Evolutionary conservation across 2,329 filamentous ascomycete species (phyloP).

Genomic region (Claviceps arundinis): DNA sequence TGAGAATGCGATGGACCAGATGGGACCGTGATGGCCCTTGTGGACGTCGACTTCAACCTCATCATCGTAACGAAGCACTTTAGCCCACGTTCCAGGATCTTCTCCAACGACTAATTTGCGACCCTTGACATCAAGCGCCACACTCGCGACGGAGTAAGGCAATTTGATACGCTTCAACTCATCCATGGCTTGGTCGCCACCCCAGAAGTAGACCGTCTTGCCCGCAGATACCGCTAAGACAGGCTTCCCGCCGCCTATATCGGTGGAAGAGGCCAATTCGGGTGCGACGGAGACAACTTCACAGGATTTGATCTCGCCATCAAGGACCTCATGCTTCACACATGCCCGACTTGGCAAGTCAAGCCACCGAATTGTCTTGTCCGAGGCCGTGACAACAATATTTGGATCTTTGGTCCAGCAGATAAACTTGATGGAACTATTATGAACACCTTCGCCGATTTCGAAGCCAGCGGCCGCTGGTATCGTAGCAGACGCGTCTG

Average conservation of each 20-base stretch:
- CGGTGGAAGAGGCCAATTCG: slow-evolving; percentile 42
- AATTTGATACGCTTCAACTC: slow-evolving; percentile 69
- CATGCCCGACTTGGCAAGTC: slow-evolving; percentile 66
- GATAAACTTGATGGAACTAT: slow-evolving; percentile 86
- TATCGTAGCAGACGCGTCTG: slow-evolving; percentile 31
- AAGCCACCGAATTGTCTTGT: slow-evolving; percentile 90
- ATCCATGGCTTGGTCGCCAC: slow-evolving; percentile 55
- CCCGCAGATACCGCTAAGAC: slow-evolving; percentile 87
- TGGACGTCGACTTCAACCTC: slow-evolving; percentile 78
- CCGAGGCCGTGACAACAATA: slow-evolving; percentile 78
- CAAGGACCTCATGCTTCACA: slow-evolving; percentile 64
- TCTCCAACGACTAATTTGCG: slow-evolving; percentile 82
- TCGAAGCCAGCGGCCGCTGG: slow-evolving; percentile 60
- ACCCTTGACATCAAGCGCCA: slow-evolving; percentile 70
- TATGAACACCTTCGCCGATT: slow-evolving; percentile 74
- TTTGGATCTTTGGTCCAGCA: slow-evolving; percentile 87
- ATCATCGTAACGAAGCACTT: slow-evolving; percentile 79
- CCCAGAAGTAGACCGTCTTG: slow-evolving; percentile 87
- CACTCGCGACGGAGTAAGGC: slow-evolving; percentile 77
- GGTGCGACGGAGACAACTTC: slow-evolving; percentile 65
- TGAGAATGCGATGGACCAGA: slow-evolving; percentile 91
- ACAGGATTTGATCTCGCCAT: slow-evolving; percentile 80
- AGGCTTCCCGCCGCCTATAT: slow-evolving; percentile 53
- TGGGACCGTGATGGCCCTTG: slow-evolving; percentile 93
- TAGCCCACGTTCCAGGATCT: slow-evolving; percentile 90